Evolutionary conservation across 495 filamentous ascomycete genomes (phyloP).

Genomic region (Rhypophila decipiens): DNA sequence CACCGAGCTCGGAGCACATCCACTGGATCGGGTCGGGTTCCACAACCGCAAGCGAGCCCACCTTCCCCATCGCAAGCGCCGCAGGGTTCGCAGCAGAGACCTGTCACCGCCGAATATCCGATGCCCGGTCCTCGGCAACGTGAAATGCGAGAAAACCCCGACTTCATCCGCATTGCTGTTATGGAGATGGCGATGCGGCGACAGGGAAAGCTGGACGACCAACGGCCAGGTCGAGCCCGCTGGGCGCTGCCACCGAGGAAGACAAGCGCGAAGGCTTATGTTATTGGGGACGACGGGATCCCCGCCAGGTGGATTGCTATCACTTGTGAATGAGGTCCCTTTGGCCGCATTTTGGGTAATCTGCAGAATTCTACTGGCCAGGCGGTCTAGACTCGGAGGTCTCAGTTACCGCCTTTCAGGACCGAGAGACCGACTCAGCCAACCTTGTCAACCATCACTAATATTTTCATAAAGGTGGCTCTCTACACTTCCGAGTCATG

Average conservation of each 20-base stretch:
- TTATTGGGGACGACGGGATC: constrained; percentile 44
- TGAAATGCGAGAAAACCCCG: constrained; percentile 85
- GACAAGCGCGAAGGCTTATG: constrained; percentile 43
- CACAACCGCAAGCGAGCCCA: constrained; percentile 25
- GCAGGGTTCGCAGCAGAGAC: constrained; percentile 23
- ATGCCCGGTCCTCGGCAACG: constrained; percentile 61
- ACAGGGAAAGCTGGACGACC: constrained; percentile 80
- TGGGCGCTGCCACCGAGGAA: constrained; percentile 86
- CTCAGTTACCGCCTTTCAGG: no score
- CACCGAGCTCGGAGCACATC: constrained; percentile 37
- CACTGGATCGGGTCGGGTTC: constrained; percentile 28
- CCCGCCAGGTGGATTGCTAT: constrained; percentile 45
- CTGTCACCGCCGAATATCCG: constrained; percentile 24
- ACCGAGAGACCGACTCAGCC: no score
- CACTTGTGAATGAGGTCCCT: constrained; percentile 4
- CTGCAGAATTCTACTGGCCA: no score
- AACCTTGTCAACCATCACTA: no score
- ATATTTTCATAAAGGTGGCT: no score
- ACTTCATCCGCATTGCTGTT: constrained; percentile 91
- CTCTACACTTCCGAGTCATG: no score
- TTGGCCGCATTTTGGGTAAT: no score
- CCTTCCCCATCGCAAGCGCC: constrained; percentile 35
- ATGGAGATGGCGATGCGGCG: constrained; percentile 97
- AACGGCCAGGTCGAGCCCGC: constrained; percentile 71
- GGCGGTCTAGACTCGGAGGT: no score